Percentiles rank a stretch among this genome's conserved stretches.
These are phyloP conservation scores for Penicillium egyptiacum DNA, from an alignment of 495 filamentous ascomycete genomes.

Conservation along the genomic window DNA sequence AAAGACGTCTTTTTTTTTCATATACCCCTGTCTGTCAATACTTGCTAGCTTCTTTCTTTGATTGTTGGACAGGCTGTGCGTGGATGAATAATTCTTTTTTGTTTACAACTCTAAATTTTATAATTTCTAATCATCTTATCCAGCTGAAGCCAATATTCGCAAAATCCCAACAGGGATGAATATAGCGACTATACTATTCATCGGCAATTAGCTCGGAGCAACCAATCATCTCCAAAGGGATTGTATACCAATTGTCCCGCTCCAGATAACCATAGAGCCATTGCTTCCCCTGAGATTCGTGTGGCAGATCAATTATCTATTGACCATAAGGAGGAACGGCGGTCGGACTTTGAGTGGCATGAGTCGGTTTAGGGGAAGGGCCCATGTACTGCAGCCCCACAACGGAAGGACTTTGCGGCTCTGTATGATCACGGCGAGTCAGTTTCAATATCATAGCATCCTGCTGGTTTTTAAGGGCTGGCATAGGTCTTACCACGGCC, in stretches of 20 bases:
- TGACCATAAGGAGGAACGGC: neutral
- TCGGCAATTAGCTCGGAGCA: neutral
- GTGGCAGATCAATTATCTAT: neutral
- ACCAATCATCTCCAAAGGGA: neutral
- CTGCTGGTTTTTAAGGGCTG: neutral
- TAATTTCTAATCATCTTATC: neutral
- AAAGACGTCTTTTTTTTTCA: conserved; percentile 17
- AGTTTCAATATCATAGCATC: neutral
- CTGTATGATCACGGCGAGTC: neutral
- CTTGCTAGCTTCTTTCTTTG: conserved; percentile 7
- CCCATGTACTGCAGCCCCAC: neutral
- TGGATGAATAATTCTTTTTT: conserved; percentile 10
- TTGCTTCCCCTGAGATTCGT: neutral
- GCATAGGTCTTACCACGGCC: neutral
- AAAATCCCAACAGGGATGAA: neutral
- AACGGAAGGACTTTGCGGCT: neutral
- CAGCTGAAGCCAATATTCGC: neutral
- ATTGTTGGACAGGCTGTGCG: neutral
- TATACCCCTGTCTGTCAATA: conserved; percentile 25
- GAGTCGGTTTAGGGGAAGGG: neutral
- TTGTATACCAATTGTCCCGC: neutral
- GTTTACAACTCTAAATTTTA: neutral
- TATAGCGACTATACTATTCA: neutral
- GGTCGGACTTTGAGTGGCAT: neutral
- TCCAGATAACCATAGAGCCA: neutral